Evolutionary conservation across 2,329 filamentous ascomycete species (phyloP).

Genomic region (Clonostachys rhizophaga): DNA sequence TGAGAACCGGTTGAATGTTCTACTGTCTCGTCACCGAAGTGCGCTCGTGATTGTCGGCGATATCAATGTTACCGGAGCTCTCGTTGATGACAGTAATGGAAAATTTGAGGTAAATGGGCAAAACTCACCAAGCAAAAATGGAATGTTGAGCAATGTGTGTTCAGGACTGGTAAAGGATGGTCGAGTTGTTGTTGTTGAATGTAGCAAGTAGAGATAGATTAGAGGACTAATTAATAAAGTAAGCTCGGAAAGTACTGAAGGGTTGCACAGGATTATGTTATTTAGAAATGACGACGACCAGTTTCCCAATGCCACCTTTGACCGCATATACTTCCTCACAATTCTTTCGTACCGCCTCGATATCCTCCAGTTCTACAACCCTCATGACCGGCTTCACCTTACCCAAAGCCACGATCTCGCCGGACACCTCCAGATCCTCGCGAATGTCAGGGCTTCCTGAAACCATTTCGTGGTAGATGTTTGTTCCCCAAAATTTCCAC

Average conservation of each 20-base stretch:
- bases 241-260: no score
- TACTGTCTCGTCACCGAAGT: neutral
- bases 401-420: slow-evolving; percentile 30
- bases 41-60: slow-evolving; percentile 1
- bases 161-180: no score
- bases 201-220: no score
- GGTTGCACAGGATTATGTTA: neutral
- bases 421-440: slow-evolving; percentile 34
- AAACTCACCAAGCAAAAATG: no score
- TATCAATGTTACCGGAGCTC: neutral
- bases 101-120: no score
- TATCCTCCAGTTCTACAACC: slow-evolving; percentile 32
- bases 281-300: slow-evolving; percentile 29
- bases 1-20: neutral
- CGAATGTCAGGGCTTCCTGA: slow-evolving; percentile 34
- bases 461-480: slow-evolving; percentile 35
- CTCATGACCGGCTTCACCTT: slow-evolving; percentile 36
- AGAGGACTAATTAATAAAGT: no score
- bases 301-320: slow-evolving; percentile 36
- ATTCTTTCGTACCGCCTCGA: slow-evolving; percentile 32
- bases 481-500: slow-evolving; percentile 36
- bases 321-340: slow-evolving; percentile 31
- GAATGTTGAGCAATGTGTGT: no score
- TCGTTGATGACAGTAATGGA: no score
- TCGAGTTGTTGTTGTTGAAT: no score